phyloP scores from a whole-genome alignment of 2,329 filamentous ascomycete genomes.

The Geosmithia putterillii region DNA sequence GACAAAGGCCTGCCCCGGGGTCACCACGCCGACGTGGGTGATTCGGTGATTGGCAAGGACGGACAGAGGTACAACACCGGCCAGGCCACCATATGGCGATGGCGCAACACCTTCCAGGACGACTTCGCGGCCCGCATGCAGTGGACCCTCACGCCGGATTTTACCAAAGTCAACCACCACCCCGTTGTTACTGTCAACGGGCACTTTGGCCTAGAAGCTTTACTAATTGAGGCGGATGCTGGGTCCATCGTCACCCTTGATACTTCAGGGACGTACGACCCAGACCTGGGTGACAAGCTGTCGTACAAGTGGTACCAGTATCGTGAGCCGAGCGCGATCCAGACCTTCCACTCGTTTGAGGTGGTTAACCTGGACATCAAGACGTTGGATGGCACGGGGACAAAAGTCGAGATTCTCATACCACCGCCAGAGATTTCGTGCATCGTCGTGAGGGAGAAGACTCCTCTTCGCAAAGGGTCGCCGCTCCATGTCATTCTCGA shows the following conservation, averaged over 20 bases:
- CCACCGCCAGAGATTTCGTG: neutral
- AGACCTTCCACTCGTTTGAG: neutral
- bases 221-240: conserved; percentile 23
- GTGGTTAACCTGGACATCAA: neutral
- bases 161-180: conserved; percentile 28
- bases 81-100: conserved; percentile 25
- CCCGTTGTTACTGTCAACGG: conserved; percentile 29
- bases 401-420: neutral
- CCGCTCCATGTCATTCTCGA: neutral
- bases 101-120: conserved; percentile 23
- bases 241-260: conserved; percentile 25
- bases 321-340: neutral
- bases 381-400: neutral
- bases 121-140: conserved; percentile 27
- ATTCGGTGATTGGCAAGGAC: conserved; percentile 8
- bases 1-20: conserved; percentile 5
- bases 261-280: conserved; percentile 29
- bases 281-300: conserved; percentile 19
- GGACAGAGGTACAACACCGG: neutral
- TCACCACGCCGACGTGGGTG: conserved; percentile 14
- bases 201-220: conserved; percentile 17
- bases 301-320: conserved; percentile 36
- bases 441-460: neutral
- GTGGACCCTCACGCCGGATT: conserved; percentile 16
- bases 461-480: neutral